phyloP scores from a whole-genome alignment of 208 protist species.

The Leishmania arabica region DNA sequence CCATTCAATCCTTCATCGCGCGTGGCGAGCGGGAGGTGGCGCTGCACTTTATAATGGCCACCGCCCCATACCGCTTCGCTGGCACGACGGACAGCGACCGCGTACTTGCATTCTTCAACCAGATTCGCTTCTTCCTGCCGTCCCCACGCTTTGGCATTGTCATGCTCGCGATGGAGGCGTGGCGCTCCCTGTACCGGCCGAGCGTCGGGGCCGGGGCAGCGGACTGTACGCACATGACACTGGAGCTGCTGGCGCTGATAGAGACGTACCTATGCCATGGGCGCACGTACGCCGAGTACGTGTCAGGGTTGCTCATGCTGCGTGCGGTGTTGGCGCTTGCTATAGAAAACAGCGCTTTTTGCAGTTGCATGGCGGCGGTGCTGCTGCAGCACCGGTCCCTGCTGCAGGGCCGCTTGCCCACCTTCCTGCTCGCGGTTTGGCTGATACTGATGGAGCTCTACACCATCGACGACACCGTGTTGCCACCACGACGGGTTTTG shows the following conservation, averaged over 20 bases:
- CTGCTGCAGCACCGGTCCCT: conserved; percentile 45
- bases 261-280: conserved; percentile 53
- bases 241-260: conserved; percentile 49
- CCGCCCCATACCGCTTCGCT: conserved; percentile 44
- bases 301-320: conserved; percentile 64
- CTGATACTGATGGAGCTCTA: conserved; percentile 39
- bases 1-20: conserved; percentile 51
- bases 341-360: conserved; percentile 20
- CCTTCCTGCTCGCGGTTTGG: conserved; percentile 63
- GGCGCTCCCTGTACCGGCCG: conserved; percentile 50
- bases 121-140: conserved; percentile 64
- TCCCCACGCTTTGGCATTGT: conserved; percentile 48
- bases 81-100: conserved; percentile 42
- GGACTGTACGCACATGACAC: conserved; percentile 56
- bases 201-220: conserved; percentile 41
- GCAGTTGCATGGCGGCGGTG: conserved; percentile 18
- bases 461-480: conserved; percentile 28
- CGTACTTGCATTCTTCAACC: conserved; percentile 64
- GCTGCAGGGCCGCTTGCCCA: conserved; percentile 41
- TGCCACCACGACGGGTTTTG: conserved; percentile 34
- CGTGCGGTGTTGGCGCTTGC: conserved; percentile 55
- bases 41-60: conserved; percentile 72
- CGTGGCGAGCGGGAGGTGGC: conserved; percentile 59
- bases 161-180: conserved; percentile 78
- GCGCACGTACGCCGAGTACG: conserved; percentile 44